Evolutionary conservation across 176 grass and related monocot genomes (phyloP).

Genomic region (barley (Hordeum vulgare)): DNA sequence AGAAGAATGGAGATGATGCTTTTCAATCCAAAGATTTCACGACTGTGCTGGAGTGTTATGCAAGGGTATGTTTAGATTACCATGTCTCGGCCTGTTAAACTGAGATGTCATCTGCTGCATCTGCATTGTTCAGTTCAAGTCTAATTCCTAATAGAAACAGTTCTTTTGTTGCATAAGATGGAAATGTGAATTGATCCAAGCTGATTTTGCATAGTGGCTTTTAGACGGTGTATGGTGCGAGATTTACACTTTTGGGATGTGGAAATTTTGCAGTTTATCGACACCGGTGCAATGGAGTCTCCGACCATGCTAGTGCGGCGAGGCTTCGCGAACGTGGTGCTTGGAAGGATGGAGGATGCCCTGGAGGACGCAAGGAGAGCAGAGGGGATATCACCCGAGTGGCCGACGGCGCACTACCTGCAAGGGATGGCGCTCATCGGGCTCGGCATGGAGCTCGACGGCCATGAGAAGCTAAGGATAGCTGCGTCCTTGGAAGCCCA

Average conservation of each 20-base stretch:
- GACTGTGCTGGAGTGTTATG: constrained; percentile 56
- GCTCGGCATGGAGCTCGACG: constrained; percentile 62
- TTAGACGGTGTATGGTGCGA: neutral
- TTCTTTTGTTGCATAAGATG: neutral
- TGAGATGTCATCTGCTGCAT: neutral
- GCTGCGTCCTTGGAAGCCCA: constrained; percentile 50
- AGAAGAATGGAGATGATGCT: constrained; percentile 64
- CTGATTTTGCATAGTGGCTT: too few relatives aligned
- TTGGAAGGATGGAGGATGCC: constrained; percentile 50
- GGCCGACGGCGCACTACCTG: constrained; percentile 58
- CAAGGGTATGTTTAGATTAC: constrained; percentile 27
- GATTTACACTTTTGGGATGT: neutral
- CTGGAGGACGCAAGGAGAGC: constrained; percentile 60
- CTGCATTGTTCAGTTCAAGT: neutral
- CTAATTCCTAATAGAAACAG: neutral
- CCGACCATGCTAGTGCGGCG: constrained; percentile 63
- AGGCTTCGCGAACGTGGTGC: constrained; percentile 50
- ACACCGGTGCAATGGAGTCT: constrained; percentile 47
- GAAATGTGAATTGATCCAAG: neutral
- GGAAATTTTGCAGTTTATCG: constrained; percentile 49
- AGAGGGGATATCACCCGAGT: constrained; percentile 45
- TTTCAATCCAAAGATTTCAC: constrained; percentile 73
- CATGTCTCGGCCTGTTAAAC: neutral
- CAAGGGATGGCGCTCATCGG: constrained; percentile 51
- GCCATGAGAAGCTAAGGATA: constrained; percentile 45